These are phyloP conservation scores for Ormosia semicastrata DNA, from an alignment of 306 rosid genomes.

Conservation along the genomic window DNA sequence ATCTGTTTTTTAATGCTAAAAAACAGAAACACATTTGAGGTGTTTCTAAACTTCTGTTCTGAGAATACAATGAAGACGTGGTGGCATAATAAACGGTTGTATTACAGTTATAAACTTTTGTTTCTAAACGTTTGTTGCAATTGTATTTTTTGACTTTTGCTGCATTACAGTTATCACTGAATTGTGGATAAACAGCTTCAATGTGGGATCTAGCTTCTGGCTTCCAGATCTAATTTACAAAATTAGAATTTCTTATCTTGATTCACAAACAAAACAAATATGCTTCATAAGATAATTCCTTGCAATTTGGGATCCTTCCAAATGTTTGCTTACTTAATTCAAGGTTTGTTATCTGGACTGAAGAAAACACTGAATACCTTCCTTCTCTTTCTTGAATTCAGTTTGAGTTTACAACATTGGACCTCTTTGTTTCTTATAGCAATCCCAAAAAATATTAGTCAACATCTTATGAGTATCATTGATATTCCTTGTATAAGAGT, in stretches of 20 bases:
- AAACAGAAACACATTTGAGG: no score
- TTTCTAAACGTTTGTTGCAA: neutral
- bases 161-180: neutral
- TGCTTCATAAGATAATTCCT: neutral
- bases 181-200: neutral
- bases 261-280: neutral
- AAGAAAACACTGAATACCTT: neutral
- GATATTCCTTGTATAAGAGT: conserved; percentile 1
- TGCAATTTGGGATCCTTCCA: neutral
- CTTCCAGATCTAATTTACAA: conserved; percentile 8
- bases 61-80: no score
- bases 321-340: neutral
- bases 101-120: no score
- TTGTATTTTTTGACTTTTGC: conserved; percentile 15
- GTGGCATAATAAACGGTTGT: no score
- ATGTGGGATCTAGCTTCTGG: neutral
- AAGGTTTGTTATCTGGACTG: neutral
- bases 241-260: neutral
- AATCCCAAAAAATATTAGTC: neutral
- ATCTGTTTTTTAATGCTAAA: no score
- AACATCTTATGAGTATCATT: neutral
- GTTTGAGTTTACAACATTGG: conserved; percentile 4
- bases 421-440: neutral
- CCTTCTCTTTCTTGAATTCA: conserved; percentile 4
- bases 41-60: no score